A percentile compares a stretch with the other conserved stretches of the same genome.
These are phyloP conservation scores for Talaromyces ruber DNA, from an alignment of 495 filamentous ascomycete species.

Conservation along the genomic window DNA sequence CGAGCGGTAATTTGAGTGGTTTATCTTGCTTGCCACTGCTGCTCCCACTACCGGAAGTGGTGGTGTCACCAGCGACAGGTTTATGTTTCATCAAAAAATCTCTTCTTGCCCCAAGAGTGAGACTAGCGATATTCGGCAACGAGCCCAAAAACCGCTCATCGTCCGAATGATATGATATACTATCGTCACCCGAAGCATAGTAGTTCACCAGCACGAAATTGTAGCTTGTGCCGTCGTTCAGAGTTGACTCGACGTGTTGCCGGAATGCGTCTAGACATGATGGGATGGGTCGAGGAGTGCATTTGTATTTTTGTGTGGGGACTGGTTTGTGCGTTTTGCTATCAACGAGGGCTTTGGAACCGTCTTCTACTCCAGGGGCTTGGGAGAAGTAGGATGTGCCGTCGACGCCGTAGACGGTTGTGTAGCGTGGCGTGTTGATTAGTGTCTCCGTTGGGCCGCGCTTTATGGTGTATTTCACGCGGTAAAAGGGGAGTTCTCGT, in stretches of 20 bases:
- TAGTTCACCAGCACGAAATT: constrained; percentile 76
- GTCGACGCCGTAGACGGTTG: constrained; percentile 66
- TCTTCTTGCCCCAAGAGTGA: constrained; percentile 55
- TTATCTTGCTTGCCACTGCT: constrained; percentile 1
- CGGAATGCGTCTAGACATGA: constrained; percentile 52
- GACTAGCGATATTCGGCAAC: constrained; percentile 60
- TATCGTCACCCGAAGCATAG: constrained; percentile 60
- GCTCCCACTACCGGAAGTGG: not conserved
- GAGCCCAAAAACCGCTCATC: constrained; percentile 65
- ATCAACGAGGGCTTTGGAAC: constrained; percentile 33
- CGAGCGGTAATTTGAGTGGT: constrained; percentile 52
- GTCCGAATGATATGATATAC: constrained; percentile 67
- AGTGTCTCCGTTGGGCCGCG: constrained; percentile 45
- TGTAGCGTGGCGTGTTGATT: constrained; percentile 61
- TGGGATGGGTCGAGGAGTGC: constrained; percentile 56
- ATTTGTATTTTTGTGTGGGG: constrained; percentile 40
- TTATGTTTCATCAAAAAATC: constrained; percentile 71
- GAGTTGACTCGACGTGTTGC: constrained; percentile 45
- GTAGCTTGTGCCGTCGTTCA: constrained; percentile 41
- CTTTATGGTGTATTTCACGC: constrained; percentile 61
- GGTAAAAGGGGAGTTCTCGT: constrained; percentile 57
- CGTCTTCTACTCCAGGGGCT: not conserved
- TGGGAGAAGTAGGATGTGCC: constrained; percentile 37
- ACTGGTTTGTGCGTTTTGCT: constrained; percentile 29
- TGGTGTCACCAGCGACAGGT: constrained; percentile 19